A percentile compares a stretch with the other conserved stretches of the same genome.
Conservation (phyloP, 495 filamentous ascomycete species). For the Aspergillus hancockii region DNA sequence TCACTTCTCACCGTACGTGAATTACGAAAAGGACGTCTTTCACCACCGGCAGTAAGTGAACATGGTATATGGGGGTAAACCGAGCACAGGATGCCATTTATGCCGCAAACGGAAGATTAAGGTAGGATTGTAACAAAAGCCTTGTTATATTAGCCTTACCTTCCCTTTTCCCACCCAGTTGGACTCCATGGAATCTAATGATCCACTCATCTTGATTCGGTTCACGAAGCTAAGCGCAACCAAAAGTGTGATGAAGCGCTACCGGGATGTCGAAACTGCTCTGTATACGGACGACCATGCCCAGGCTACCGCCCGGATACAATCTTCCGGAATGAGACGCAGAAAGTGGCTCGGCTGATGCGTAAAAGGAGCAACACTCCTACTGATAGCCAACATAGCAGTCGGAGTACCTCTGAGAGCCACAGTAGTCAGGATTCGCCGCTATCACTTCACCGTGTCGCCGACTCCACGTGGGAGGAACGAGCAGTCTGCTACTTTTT, state of each 20-base stretch:
- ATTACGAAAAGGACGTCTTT: not conserved
- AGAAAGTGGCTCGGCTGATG: constrained; percentile 31
- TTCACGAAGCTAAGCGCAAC: constrained; percentile 17
- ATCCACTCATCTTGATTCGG: not conserved
- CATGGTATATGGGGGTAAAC: constrained; percentile 50
- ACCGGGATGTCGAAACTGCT: constrained; percentile 44
- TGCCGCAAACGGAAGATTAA: constrained; percentile 52
- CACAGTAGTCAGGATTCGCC: not conserved
- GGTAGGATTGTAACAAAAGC: constrained; percentile 31
- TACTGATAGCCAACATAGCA: constrained; percentile 6
- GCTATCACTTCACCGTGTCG: constrained; percentile 24
- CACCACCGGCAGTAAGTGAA: constrained; percentile 15
- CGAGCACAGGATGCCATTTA: constrained; percentile 49
- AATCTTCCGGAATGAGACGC: constrained; percentile 44
- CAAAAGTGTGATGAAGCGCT: constrained; percentile 46
- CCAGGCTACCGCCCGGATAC: constrained; percentile 44
- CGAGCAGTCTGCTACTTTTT: constrained; percentile 48
- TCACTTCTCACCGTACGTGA: not conserved
- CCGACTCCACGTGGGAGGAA: constrained; percentile 42
- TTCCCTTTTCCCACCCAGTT: constrained; percentile 5
- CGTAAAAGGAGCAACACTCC: constrained; percentile 24
- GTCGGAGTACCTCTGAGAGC: constrained; percentile 6
- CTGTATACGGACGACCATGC: constrained; percentile 42
- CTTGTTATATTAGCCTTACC: constrained; percentile 10
- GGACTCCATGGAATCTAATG: not conserved